A percentile compares a stretch with the other conserved stretches of the same genome.
Conservation (phyloP, 116 monocot species). For the Trichopus zeylanicus region DNA sequence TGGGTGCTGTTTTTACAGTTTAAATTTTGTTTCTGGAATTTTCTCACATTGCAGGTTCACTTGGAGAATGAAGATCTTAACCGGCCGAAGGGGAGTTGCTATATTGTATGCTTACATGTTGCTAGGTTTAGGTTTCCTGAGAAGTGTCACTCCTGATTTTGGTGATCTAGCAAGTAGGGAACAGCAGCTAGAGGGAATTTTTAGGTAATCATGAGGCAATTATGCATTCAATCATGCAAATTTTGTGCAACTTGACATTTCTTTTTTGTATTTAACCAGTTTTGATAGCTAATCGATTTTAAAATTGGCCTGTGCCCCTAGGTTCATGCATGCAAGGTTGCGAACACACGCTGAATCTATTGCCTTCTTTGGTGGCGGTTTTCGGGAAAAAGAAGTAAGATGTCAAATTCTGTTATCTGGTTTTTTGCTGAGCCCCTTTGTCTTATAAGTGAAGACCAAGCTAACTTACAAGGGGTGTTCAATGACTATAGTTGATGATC, state of each 20-base stretch:
- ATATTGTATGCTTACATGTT: constrained; percentile 96
- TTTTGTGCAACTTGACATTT: not conserved
- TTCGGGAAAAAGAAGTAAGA: constrained; percentile 93
- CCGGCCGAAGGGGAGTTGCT: constrained; percentile 88
- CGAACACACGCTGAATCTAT: constrained; percentile 95
- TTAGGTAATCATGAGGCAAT: constrained; percentile 43
- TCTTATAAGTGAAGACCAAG: not conserved
- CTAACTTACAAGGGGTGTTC: too few species aligned
- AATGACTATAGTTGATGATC: too few species aligned
- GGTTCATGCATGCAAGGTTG: constrained; percentile 93
- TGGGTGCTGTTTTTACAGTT: not conserved
- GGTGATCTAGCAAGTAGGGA: constrained; percentile 85
- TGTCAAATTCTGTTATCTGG: not conserved
- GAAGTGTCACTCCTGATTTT: constrained; percentile 91
- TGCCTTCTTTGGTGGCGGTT: constrained; percentile 99
- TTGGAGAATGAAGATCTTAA: constrained; percentile 97
- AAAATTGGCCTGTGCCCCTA: constrained; percentile 3
- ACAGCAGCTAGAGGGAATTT: constrained; percentile 90
- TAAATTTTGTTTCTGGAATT: not conserved
- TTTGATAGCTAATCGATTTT: not conserved
- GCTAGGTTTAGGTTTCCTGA: constrained; percentile 86
- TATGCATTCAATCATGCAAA: not conserved
- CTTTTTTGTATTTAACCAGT: not conserved
- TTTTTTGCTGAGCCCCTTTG: not conserved
- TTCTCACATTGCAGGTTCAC: constrained; percentile 58